Conservation (phyloP, 2,329 filamentous ascomycete species). For the Epichloe typhina region DNA sequence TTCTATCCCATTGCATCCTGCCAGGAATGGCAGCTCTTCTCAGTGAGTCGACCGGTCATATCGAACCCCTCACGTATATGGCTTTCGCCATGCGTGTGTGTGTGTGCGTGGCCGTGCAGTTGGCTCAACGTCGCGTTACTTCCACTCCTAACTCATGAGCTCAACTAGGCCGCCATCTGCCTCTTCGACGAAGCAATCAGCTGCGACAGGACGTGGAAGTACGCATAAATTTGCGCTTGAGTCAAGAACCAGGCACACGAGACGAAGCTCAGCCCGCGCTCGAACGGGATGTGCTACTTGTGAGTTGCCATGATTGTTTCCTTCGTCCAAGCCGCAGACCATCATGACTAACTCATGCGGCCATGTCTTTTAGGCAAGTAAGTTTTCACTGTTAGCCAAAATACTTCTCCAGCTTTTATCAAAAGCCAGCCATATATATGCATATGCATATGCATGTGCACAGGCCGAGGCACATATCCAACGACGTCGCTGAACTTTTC, state of each 20-base stretch:
- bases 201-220: slow-evolving; percentile 12
- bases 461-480: not conserved
- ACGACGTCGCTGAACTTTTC: not conserved
- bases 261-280: slow-evolving; percentile 24
- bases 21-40: slow-evolving; percentile 9
- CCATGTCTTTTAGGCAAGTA: slow-evolving; percentile 17
- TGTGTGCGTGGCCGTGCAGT: not conserved
- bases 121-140: not conserved
- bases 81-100: not conserved
- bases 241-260: slow-evolving; percentile 22
- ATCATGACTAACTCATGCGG: not conserved
- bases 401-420: too few species aligned
- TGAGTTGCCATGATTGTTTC: slow-evolving; percentile 13
- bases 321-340: too few species aligned
- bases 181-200: not conserved
- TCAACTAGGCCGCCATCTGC: slow-evolving; percentile 1
- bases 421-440: too few species aligned
- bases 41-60: slow-evolving; percentile 12
- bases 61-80: not conserved
- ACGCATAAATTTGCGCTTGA: slow-evolving; percentile 26
- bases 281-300: slow-evolving; percentile 26
- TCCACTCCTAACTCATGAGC: not conserved
- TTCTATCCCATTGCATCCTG: slow-evolving; percentile 17
- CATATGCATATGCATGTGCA: too few species aligned
- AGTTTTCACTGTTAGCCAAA: slow-evolving; percentile 8